Evolutionary conservation across 2,329 filamentous ascomycete species (phyloP).

Genomic region (Curvularia eragrostidis): DNA sequence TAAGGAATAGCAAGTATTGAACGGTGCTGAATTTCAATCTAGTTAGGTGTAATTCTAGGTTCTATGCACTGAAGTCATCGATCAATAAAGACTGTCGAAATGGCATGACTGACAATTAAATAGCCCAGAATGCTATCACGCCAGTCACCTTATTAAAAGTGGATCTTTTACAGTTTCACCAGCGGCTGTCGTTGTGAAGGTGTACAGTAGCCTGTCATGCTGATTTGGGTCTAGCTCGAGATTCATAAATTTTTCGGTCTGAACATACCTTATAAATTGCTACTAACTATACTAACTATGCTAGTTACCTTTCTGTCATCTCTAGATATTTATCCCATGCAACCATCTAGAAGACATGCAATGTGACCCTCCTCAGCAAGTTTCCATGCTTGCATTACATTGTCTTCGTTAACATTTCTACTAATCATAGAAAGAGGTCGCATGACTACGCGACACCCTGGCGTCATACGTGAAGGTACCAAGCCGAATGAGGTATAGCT

Average conservation of each 20-base stretch:
- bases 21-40: background rate
- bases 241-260: too few relatives aligned
- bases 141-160: slow-evolving; percentile 61
- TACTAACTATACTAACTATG: too few relatives aligned
- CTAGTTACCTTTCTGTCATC: too few relatives aligned
- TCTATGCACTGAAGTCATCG: background rate
- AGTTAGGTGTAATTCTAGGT: background rate
- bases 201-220: too few relatives aligned
- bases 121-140: slow-evolving; percentile 67
- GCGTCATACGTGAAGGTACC: background rate
- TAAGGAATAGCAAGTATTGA: background rate
- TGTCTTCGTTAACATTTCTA: background rate
- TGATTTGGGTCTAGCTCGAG: too few relatives aligned
- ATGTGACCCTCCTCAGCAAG: too few relatives aligned
- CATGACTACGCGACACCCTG: background rate
- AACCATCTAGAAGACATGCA: too few relatives aligned
- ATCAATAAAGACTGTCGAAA: slow-evolving; percentile 57
- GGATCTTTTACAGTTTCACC: slow-evolving; percentile 61
- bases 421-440: slow-evolving; percentile 36
- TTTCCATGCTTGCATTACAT: background rate
- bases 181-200: slow-evolving; percentile 25
- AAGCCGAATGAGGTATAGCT: slow-evolving; percentile 2
- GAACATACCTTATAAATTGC: too few relatives aligned
- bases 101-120: slow-evolving; percentile 60
- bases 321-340: too few relatives aligned